phyloP scores from a whole-genome alignment of 768 basidiomycete species.

The Hypsizygus marmoreus region DNA sequence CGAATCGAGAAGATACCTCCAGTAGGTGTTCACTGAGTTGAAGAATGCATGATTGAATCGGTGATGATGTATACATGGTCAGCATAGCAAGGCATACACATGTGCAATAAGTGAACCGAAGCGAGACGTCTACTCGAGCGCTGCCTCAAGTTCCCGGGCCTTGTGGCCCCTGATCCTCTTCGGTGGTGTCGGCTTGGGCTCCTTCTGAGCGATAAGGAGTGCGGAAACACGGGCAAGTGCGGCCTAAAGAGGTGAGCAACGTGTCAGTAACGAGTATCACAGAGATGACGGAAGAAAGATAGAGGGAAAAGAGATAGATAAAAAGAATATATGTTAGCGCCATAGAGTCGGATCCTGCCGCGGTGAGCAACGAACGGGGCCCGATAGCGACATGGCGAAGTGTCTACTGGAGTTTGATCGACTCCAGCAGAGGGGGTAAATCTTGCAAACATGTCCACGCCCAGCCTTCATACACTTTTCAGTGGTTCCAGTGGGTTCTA shows the following conservation, averaged over 20 bases:
- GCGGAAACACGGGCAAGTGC: conserved; percentile 78
- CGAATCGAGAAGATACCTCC: too few species aligned
- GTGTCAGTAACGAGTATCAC: conserved; percentile 30
- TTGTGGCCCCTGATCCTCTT: conserved; percentile 80
- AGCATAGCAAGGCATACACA: conserved; percentile 22
- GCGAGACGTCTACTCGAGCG: conserved; percentile 20
- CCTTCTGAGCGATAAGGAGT: conserved; percentile 66
- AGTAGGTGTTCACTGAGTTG: too few species aligned
- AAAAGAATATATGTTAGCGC: conserved; percentile 52
- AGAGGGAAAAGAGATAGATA: conserved; percentile 13
- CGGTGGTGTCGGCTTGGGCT: conserved; percentile 64
- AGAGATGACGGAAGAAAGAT: conserved; percentile 17
- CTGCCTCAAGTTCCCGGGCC: conserved; percentile 32
- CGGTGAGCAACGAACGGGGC: conserved; percentile 60
- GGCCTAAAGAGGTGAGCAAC: conserved; percentile 44
- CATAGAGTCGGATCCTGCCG: conserved; percentile 70
- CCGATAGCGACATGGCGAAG: conserved; percentile 80
- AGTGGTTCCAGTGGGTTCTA: conserved; percentile 88
- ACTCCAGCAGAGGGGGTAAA: conserved; percentile 46
- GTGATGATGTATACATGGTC: conserved; percentile 23
- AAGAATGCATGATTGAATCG: conserved; percentile 22
- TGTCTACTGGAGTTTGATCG: conserved; percentile 64
- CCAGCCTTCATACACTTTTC: conserved; percentile 75
- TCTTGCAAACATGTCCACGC: conserved; percentile 96
- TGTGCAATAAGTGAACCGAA: conserved; percentile 11